Percentiles rank a stretch among this genome's conserved stretches.
phyloP scores from a whole-genome alignment of 177 flowering plant species.

The Telopea speciosissima region DNA sequence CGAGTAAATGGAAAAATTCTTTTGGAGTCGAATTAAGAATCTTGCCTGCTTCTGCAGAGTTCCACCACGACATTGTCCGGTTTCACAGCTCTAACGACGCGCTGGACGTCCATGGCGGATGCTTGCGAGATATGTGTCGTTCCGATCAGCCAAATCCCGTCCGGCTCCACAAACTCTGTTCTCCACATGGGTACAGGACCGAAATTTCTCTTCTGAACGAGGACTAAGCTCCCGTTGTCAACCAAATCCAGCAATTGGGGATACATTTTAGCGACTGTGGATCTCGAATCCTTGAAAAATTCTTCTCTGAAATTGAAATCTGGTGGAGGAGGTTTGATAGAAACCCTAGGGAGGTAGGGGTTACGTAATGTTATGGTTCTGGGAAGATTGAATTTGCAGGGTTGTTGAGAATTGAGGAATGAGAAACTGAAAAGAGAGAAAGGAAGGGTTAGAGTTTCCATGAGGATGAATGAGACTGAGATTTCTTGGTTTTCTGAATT shows the following conservation, averaged over 20 bases:
- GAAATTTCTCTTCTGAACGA: conserved; percentile 51
- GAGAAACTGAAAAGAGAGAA: neutral
- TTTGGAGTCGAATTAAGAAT: neutral
- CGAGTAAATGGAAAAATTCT: too few species aligned
- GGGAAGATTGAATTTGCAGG: neutral
- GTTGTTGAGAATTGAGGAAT: neutral
- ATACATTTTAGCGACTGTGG: conserved; percentile 34
- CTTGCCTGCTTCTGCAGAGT: conserved; percentile 95
- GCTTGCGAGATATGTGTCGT: conserved; percentile 51
- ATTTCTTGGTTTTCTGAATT: neutral
- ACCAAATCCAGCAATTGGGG: conserved; percentile 79
- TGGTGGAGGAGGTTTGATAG: conserved; percentile 69
- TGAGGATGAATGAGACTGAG: neutral
- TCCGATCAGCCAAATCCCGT: conserved; percentile 72
- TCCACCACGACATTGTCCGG: conserved; percentile 95
- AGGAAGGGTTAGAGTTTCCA: neutral
- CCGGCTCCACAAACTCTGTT: conserved; percentile 77
- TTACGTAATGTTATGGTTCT: neutral
- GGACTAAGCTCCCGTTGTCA: conserved; percentile 50
- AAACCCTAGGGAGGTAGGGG: conserved; percentile 5
- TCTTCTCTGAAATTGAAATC: conserved; percentile 59
- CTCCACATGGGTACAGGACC: conserved; percentile 89
- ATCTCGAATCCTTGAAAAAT: conserved; percentile 31
- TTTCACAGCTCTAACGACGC: conserved; percentile 9
- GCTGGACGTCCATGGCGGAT: neutral